Conservation (phyloP, 495 filamentous ascomycete species). For the Corynascus novoguineensis region DNA sequence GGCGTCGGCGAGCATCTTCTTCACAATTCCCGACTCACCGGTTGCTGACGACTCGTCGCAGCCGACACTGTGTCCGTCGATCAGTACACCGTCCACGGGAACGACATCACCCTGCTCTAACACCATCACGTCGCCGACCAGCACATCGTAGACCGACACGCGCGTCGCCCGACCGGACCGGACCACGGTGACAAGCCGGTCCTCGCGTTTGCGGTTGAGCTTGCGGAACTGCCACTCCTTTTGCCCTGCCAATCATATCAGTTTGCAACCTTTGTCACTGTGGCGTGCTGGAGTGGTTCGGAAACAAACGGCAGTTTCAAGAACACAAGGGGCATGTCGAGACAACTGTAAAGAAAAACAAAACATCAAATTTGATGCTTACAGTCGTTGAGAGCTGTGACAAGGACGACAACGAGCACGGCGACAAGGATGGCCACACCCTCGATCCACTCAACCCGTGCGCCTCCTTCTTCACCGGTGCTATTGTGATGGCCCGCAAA, state of each 20-base stretch:
- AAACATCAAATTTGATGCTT: no score
- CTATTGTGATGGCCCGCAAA: conserved; percentile 39
- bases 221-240: conserved; percentile 69
- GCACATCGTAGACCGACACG: conserved; percentile 61
- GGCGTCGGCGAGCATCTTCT: conserved; percentile 56
- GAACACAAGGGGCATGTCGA: no score
- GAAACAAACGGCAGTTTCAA: no score
- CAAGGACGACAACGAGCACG: conserved; percentile 66
- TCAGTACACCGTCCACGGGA: conserved; percentile 64
- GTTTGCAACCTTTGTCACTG: no score
- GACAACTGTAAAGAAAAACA: no score
- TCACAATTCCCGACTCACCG: conserved; percentile 71
- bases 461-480: conserved; percentile 41
- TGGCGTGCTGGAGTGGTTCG: no score
- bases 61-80: conserved; percentile 61
- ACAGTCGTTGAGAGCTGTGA: conserved; percentile 66
- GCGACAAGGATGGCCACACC: conserved; percentile 69
- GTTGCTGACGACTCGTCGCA: conserved; percentile 76
- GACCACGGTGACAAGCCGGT: conserved; percentile 65
- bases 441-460: conserved; percentile 67
- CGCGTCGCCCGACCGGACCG: conserved; percentile 63
- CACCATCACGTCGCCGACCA: conserved; percentile 64
- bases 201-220: conserved; percentile 68
- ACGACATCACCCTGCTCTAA: conserved; percentile 66
- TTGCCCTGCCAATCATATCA: no score